Conservation (phyloP, 345 rosid species). For the Eucalyptus marginata region DNA sequence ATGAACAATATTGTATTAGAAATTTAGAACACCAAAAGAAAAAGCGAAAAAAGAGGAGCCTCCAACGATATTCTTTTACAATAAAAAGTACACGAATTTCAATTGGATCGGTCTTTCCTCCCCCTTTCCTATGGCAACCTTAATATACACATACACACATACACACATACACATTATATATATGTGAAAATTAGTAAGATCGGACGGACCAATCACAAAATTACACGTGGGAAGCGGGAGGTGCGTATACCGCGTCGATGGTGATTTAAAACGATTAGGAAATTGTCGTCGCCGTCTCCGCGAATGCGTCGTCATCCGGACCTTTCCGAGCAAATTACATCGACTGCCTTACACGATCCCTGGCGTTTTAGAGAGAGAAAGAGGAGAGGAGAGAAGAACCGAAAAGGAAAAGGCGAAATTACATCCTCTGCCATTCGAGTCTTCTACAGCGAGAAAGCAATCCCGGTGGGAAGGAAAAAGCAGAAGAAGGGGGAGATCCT, state of each 20-base stretch:
- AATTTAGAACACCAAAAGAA: background rate
- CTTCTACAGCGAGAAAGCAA: background rate
- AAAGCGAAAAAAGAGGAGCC: no score
- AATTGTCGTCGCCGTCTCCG: background rate
- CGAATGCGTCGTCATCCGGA: background rate
- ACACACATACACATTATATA: background rate
- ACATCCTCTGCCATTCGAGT: background rate
- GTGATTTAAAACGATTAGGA: background rate
- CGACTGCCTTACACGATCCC: background rate
- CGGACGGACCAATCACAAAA: background rate
- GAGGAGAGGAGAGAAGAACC: background rate
- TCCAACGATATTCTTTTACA: no score
- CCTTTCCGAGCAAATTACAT: background rate
- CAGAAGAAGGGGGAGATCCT: no score
- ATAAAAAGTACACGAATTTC: background rate
- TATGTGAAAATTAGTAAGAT: background rate
- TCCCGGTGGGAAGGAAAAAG: background rate
- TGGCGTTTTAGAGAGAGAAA: background rate
- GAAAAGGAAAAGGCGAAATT: no score
- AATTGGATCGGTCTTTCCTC: background rate
- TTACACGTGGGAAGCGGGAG: background rate
- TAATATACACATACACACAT: background rate
- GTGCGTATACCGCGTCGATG: fast-evolving
- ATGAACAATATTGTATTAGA: background rate
- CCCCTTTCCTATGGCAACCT: background rate